Conservation (phyloP, 129 eudicot species). For the Scalesia atractyloides region DNA sequence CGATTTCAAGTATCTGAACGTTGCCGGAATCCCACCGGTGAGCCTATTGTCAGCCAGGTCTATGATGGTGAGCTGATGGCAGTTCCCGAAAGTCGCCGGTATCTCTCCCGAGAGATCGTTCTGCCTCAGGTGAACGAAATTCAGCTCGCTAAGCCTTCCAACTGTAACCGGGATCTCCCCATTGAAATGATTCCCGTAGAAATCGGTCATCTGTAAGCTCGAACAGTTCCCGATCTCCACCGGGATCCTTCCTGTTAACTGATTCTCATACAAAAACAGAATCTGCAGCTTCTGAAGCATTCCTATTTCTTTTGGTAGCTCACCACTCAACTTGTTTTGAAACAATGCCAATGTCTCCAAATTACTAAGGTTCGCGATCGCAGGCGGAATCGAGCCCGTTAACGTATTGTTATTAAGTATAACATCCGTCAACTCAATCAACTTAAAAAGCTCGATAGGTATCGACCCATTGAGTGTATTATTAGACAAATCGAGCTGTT, state of each 20-base stretch:
- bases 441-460: constrained; percentile 59
- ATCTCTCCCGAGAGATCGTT: constrained; percentile 81
- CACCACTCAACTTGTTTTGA: constrained; percentile 66
- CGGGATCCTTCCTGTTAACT: constrained; percentile 77
- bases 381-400: constrained; percentile 60
- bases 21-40: constrained; percentile 76
- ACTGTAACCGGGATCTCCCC: constrained; percentile 70
- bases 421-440: constrained; percentile 64
- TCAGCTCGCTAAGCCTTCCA: constrained; percentile 71
- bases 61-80: constrained; percentile 60
- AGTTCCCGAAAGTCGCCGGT: constrained; percentile 78
- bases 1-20: constrained; percentile 55
- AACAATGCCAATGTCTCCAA: constrained; percentile 70
- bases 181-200: constrained; percentile 71
- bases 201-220: constrained; percentile 86
- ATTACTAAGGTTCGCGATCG: constrained; percentile 64
- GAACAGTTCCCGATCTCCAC: constrained; percentile 92
- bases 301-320: constrained; percentile 81
- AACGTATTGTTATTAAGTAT: constrained; percentile 75
- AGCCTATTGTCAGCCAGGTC: constrained; percentile 88
- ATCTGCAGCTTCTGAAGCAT: constrained; percentile 62
- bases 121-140: constrained; percentile 77
- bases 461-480: constrained; percentile 79
- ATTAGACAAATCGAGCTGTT: constrained; percentile 84
- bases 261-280: constrained; percentile 69